These are phyloP conservation scores for Phytophthora quininea DNA, from an alignment of 352 stramenopile genomes.

Conservation along the genomic window DNA sequence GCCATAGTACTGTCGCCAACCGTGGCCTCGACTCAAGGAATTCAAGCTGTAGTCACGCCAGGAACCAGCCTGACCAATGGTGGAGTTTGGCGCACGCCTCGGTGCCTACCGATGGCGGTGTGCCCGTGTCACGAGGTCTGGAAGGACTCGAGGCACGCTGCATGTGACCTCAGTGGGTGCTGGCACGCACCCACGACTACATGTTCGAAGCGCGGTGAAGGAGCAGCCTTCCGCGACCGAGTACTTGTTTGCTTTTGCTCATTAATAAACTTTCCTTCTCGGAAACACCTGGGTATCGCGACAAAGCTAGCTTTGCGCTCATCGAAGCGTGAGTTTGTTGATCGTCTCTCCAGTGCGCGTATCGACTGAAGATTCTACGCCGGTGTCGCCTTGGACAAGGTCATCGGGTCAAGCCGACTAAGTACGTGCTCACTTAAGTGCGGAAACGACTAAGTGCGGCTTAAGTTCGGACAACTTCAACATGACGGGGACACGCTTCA, in stretches of 20 bases:
- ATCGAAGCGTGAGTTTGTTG: neutral
- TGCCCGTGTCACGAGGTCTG: too few species aligned
- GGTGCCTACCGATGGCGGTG: too few species aligned
- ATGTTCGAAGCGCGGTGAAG: too few species aligned
- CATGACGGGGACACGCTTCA: conserved; percentile 6
- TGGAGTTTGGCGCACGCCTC: too few species aligned
- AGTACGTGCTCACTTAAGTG: conserved; percentile 4
- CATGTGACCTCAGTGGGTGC: too few species aligned
- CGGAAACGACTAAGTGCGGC: conserved; percentile 2
- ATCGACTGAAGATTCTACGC: neutral
- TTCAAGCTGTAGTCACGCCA: too few species aligned
- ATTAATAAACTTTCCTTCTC: neutral
- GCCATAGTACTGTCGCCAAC: conserved; percentile 7
- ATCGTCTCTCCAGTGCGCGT: neutral
- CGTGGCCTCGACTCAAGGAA: too few species aligned
- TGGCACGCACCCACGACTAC: too few species aligned
- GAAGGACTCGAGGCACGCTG: too few species aligned
- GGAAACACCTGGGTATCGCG: neutral
- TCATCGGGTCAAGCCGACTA: neutral
- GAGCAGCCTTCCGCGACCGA: too few species aligned
- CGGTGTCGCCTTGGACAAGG: too few species aligned
- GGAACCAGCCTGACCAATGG: too few species aligned
- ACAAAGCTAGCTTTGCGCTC: neutral
- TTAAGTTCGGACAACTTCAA: conserved; percentile 5
- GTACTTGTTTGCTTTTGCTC: neutral